Evolutionary conservation across 305 asterid species (phyloP).

Genomic region (Plantago lanceolata): DNA sequence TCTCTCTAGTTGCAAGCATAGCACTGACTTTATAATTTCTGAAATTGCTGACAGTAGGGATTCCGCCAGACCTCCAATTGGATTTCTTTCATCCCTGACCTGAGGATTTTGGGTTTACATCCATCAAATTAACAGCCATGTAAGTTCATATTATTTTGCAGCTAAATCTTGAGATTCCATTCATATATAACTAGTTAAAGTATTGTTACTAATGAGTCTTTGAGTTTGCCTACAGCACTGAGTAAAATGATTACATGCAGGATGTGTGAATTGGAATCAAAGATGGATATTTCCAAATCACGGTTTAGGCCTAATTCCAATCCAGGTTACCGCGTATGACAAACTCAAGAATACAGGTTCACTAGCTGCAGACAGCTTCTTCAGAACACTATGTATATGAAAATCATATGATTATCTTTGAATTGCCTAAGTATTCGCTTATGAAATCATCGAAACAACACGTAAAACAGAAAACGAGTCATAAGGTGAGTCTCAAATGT

Average conservation of each 20-base stretch:
- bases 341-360: too few species aligned
- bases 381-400: not conserved
- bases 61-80: slow-evolving; percentile 31
- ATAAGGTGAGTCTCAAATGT: too few species aligned
- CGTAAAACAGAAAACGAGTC: not conserved
- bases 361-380: too few species aligned
- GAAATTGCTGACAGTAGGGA: slow-evolving; percentile 45
- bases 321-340: not conserved
- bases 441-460: not conserved
- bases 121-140: not conserved
- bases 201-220: not conserved
- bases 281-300: not conserved
- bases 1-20: slow-evolving; percentile 37
- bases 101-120: slow-evolving; percentile 18
- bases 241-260: not conserved
- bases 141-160: not conserved
- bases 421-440: not conserved
- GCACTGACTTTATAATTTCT: slow-evolving; percentile 39
- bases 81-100: slow-evolving; percentile 37
- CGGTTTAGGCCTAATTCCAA: not conserved
- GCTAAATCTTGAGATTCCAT: not conserved
- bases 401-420: not conserved
- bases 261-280: not conserved
- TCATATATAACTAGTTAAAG: not conserved
- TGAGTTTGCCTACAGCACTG: not conserved